Percentiles rank a stretch among this genome's conserved stretches.
These are phyloP conservation scores for Pythium phragmitis DNA, from an alignment of 352 stramenopile species.

Conservation along the genomic window DNA sequence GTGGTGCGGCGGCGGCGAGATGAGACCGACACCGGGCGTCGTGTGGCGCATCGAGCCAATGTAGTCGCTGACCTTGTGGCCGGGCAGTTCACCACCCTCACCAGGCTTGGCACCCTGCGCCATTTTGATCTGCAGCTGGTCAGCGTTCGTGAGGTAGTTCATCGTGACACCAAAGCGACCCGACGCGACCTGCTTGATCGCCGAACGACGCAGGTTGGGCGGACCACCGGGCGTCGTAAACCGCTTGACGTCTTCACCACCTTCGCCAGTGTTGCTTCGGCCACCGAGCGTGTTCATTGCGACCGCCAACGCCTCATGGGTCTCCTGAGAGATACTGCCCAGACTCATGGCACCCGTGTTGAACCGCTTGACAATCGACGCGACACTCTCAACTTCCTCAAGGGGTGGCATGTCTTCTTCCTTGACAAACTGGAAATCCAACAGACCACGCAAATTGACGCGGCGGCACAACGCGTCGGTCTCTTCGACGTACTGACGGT, in stretches of 20 bases:
- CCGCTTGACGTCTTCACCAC: constrained; percentile 90
- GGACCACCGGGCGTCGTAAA: constrained; percentile 49
- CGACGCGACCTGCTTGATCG: constrained; percentile 96
- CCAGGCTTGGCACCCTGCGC: constrained; percentile 96
- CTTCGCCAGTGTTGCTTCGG: constrained; percentile 95
- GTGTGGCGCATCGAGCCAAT: constrained; percentile 95
- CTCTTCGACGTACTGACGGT: constrained; percentile 91
- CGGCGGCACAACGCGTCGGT: constrained; percentile 87
- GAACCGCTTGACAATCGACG: constrained; percentile 96
- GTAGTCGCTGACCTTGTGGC: constrained; percentile 96
- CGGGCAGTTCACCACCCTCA: constrained; percentile 95
- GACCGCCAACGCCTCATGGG: constrained; percentile 93
- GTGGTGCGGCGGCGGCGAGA: constrained; percentile 96
- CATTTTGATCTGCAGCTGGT: constrained; percentile 99
- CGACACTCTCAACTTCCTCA: constrained; percentile 92
- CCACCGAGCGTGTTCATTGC: constrained; percentile 95
- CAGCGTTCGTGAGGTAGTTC: constrained; percentile 96
- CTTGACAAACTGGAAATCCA: constrained; percentile 94
- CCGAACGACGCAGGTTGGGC: constrained; percentile 74
- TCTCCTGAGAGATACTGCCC: constrained; percentile 94
- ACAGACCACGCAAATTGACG: constrained; percentile 92
- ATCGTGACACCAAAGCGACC: constrained; percentile 96
- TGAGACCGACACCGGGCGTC: constrained; percentile 95
- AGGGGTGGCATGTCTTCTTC: constrained; percentile 83
- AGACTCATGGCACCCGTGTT: constrained; percentile 96